These are phyloP conservation scores for Fusarium sp. DNA, from an alignment of 2,329 filamentous ascomycete species.

Conservation along the genomic window DNA sequence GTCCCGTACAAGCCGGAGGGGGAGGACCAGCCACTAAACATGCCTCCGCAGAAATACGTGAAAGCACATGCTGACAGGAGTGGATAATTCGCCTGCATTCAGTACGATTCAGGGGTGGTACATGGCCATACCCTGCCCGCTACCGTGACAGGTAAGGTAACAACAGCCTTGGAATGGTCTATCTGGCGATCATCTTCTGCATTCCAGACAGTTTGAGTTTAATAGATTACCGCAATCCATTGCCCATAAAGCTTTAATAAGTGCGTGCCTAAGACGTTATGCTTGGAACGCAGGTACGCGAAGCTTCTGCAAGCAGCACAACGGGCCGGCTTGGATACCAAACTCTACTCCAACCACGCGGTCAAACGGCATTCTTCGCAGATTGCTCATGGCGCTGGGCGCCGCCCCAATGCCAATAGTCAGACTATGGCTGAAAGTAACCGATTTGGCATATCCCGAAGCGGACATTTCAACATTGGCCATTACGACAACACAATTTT, in stretches of 20 bases:
- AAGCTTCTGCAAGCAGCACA: slow-evolving; percentile 9
- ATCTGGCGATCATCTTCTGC: slow-evolving; percentile 12
- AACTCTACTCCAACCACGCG: background rate
- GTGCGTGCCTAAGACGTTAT: background rate
- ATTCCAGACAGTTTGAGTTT: slow-evolving; percentile 21
- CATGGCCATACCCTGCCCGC: background rate
- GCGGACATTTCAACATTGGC: slow-evolving; percentile 9
- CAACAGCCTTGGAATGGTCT: slow-evolving; percentile 13
- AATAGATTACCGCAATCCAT: slow-evolving; percentile 3
- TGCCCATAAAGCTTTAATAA: background rate
- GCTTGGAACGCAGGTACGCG: slow-evolving; percentile 29
- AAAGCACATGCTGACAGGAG: slow-evolving; percentile 24
- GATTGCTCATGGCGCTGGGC: slow-evolving; percentile 18
- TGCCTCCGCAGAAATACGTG: background rate
- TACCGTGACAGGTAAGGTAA: slow-evolving; percentile 17
- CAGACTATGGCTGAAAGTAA: slow-evolving; percentile 17
- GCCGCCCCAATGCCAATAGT: slow-evolving; percentile 26
- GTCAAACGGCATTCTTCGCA: slow-evolving; percentile 11
- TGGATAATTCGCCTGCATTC: slow-evolving; percentile 22
- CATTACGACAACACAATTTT: background rate
- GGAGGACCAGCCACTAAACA: slow-evolving; percentile 19
- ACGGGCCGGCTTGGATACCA: slow-evolving; percentile 15
- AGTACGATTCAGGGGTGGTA: slow-evolving; percentile 33
- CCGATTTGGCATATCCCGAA: slow-evolving; percentile 5
- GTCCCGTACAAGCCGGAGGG: slow-evolving; percentile 16